phyloP scores from a whole-genome alignment of 176 grass and related monocot species.

The Metroxylon sagu region DNA sequence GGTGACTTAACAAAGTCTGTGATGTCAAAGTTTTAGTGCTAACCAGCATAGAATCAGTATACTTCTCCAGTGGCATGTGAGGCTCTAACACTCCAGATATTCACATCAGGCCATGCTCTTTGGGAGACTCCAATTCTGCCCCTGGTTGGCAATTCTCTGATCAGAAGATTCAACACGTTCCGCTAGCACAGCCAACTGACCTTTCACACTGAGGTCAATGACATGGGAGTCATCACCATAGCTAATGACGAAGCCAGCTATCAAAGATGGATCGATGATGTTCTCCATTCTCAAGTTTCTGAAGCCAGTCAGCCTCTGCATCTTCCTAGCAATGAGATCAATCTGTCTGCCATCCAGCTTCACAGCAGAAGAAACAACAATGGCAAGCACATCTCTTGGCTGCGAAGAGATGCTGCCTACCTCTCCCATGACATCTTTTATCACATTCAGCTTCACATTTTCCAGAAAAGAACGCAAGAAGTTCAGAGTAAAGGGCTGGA shows the following conservation, averaged over 20 bases:
- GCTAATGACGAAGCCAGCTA: conserved; percentile 80
- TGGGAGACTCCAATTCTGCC: no score
- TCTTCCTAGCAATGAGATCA: conserved; percentile 78
- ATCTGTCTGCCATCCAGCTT: conserved; percentile 60
- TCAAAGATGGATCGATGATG: conserved; percentile 60
- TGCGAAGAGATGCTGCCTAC: background rate
- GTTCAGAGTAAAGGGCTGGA: conserved; percentile 53
- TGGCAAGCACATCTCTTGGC: conserved; percentile 34
- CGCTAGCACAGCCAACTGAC: conserved; percentile 52
- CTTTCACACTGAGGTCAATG: conserved; percentile 91
- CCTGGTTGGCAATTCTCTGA: conserved; percentile 15
- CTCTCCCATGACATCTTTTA: conserved; percentile 3
- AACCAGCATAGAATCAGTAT: no score
- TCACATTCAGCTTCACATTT: conserved; percentile 13
- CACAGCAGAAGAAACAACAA: conserved; percentile 74
- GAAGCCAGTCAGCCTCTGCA: conserved; percentile 82
- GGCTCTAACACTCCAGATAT: no score
- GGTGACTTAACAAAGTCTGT: no score
- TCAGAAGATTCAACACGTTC: conserved; percentile 63
- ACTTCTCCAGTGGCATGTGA: no score
- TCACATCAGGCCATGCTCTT: no score
- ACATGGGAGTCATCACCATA: conserved; percentile 62
- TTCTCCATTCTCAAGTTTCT: conserved; percentile 50
- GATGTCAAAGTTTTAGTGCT: no score
- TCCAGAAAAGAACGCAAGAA: conserved; percentile 52